Percentiles rank a stretch among this genome's conserved stretches.
phyloP scores from a whole-genome alignment of 768 basidiomycete species.

The Kwoniella dejecticola region DNA sequence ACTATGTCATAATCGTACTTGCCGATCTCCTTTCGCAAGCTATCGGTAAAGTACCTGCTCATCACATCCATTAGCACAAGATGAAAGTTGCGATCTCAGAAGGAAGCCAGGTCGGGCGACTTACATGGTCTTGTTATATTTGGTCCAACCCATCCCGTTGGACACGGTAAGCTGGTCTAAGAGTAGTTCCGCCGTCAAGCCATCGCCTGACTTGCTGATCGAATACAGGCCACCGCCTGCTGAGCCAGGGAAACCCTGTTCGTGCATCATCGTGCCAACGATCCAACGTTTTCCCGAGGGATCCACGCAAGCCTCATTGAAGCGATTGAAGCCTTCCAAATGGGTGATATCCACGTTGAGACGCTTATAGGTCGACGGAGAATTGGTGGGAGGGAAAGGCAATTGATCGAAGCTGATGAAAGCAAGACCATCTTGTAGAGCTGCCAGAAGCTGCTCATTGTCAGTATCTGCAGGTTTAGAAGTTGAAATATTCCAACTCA shows the following conservation, averaged over 20 bases:
- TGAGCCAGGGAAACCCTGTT: neutral
- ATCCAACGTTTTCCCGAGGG: slow-evolving; percentile 13
- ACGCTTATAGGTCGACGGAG: neutral
- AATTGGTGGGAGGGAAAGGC: slow-evolving; percentile 19
- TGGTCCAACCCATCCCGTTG: slow-evolving; percentile 22
- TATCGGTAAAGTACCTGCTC: slow-evolving; percentile 22
- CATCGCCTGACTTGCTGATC: neutral
- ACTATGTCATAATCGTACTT: slow-evolving; percentile 14
- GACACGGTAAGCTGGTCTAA: slow-evolving; percentile 11
- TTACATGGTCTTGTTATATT: slow-evolving; percentile 17
- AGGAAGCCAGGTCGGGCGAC: neutral
- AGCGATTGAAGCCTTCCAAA: slow-evolving; percentile 16
- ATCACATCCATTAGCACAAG: neutral
- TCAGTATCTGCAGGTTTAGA: neutral
- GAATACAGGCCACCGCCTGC: slow-evolving; percentile 8
- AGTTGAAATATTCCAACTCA: slow-evolving; percentile 1
- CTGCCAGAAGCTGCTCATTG: slow-evolving; percentile 11
- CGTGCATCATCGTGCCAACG: slow-evolving; percentile 9
- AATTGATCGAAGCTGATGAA: slow-evolving; percentile 8
- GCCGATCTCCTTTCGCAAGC: slow-evolving; percentile 10
- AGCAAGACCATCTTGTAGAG: slow-evolving; percentile 7
- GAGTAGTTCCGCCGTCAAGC: neutral
- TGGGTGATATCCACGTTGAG: neutral
- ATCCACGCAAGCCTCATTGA: slow-evolving; percentile 28
- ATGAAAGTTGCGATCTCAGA: no score